A percentile compares a stretch with the other conserved stretches of the same genome.
phyloP scores from a whole-genome alignment of 2,329 filamentous ascomycete species.

The Neonectria coccinea region DNA sequence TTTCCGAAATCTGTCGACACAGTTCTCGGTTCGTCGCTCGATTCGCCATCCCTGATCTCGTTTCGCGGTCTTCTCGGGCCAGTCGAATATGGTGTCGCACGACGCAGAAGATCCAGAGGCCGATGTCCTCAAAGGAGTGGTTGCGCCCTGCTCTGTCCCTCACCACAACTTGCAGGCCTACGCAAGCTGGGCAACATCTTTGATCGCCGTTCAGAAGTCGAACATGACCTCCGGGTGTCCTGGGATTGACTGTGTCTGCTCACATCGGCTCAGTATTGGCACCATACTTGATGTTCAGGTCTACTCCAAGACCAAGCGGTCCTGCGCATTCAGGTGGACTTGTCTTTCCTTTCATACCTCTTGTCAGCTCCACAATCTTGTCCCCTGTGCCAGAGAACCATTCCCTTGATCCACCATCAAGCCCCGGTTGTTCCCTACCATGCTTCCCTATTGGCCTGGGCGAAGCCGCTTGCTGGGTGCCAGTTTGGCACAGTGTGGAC shows the following conservation, averaged over 20 bases:
- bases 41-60: neutral
- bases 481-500: constrained; percentile 52
- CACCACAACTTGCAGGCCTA: neutral
- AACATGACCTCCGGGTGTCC: constrained; percentile 5
- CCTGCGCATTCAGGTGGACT: constrained; percentile 35
- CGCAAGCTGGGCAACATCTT: constrained; percentile 2
- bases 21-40: neutral
- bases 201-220: neutral
- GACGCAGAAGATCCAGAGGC: neutral
- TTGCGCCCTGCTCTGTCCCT: neutral
- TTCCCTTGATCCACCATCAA: constrained; percentile 37
- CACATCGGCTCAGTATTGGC: constrained; percentile 23
- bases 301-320: constrained; percentile 29
- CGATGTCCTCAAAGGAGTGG: neutral
- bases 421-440: constrained; percentile 27
- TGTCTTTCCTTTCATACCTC: constrained; percentile 46
- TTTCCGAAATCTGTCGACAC: neutral
- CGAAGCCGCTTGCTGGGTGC: constrained; percentile 36
- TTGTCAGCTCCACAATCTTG: constrained; percentile 42
- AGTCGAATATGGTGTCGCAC: neutral
- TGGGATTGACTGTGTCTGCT: constrained; percentile 10
- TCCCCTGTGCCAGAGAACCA: constrained; percentile 35
- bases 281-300: constrained; percentile 28
- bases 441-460: constrained; percentile 38
- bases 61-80: neutral